Evolutionary conservation across 1,284 basidiomycete species (phyloP).

Genomic region (Moniliophthora roreri): DNA sequence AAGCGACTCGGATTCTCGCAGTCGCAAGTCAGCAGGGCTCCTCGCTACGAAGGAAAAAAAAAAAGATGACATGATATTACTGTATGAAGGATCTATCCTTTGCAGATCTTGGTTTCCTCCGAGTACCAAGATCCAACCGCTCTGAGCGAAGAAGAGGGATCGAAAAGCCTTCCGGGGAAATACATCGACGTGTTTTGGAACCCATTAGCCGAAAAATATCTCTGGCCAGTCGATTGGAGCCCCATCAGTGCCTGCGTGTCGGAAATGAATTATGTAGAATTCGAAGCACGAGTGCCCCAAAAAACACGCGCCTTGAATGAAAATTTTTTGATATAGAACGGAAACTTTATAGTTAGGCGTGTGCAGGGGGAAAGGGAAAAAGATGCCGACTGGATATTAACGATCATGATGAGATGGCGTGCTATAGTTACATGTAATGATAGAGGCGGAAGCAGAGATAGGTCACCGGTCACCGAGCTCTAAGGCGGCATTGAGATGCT

Average conservation of each 20-base stretch:
- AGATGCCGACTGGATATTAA: neutral
- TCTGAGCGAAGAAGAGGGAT: constrained; percentile 64
- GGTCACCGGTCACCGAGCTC: constrained; percentile 1
- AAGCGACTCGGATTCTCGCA: constrained; percentile 70
- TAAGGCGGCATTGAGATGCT: constrained; percentile 3
- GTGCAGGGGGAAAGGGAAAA: too few relatives aligned
- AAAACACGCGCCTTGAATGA: neutral
- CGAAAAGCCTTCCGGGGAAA: constrained; percentile 63
- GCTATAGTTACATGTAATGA: too few relatives aligned
- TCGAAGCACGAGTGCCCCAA: constrained; percentile 46
- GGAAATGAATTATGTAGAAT: constrained; percentile 77
- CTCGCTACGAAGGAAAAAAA: constrained; percentile 3
- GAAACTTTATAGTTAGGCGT: too few relatives aligned
- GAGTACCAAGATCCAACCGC: constrained; percentile 50
- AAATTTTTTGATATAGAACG: too few relatives aligned
- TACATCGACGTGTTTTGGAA: constrained; percentile 51
- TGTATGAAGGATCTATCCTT: constrained; percentile 56
- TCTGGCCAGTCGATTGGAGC: constrained; percentile 13
- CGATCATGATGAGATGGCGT: neutral
- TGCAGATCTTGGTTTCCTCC: constrained; percentile 56
- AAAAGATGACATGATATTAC: neutral
- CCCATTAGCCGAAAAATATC: constrained; percentile 22
- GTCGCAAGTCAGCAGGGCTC: constrained; percentile 46
- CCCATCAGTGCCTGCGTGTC: constrained; percentile 59
- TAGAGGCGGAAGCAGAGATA: too few relatives aligned